Evolutionary conservation across 2,329 filamentous ascomycete genomes (phyloP).

Genomic region (Neofusicoccum ribis): DNA sequence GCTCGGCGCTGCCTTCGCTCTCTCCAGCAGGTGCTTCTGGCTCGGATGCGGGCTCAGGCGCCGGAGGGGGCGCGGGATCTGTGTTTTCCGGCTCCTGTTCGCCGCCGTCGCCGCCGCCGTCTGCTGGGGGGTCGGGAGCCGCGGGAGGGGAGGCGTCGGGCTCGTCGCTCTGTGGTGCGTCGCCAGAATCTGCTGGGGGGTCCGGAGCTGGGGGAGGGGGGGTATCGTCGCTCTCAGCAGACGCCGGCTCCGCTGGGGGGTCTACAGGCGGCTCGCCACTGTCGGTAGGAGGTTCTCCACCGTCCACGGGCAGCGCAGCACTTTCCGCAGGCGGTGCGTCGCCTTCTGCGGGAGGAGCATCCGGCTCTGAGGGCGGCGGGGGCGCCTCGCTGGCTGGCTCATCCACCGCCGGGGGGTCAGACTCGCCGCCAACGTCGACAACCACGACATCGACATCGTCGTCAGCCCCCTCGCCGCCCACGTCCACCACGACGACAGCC

Average conservation of each 20-base stretch:
- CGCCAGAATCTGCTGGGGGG: background rate
- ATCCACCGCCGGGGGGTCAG: background rate
- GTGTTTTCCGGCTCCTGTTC: no score
- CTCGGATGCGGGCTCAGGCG: background rate
- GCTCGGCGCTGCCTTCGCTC: background rate
- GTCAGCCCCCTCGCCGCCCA: background rate
- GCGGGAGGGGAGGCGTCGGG: background rate
- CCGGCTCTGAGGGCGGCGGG: background rate
- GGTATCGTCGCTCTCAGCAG: background rate
- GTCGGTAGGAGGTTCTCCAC: background rate
- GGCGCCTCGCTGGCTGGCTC: background rate
- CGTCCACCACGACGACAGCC: background rate
- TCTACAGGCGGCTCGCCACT: background rate
- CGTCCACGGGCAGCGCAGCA: background rate
- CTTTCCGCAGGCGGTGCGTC: background rate
- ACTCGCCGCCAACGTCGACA: slow-evolving; percentile 1
- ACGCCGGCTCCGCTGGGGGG: background rate
- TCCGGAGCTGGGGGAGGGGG: background rate
- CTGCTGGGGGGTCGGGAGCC: background rate
- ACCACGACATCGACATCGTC: slow-evolving; percentile 2
- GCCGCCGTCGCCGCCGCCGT: background rate
- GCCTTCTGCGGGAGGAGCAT: background rate
- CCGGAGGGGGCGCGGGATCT: background rate
- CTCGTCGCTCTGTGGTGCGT: background rate
- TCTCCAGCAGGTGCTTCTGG: background rate